Evolutionary conservation across 192 early-diverging fungal genomes (phyloP).

Genomic region (Coemansia sp.): DNA sequence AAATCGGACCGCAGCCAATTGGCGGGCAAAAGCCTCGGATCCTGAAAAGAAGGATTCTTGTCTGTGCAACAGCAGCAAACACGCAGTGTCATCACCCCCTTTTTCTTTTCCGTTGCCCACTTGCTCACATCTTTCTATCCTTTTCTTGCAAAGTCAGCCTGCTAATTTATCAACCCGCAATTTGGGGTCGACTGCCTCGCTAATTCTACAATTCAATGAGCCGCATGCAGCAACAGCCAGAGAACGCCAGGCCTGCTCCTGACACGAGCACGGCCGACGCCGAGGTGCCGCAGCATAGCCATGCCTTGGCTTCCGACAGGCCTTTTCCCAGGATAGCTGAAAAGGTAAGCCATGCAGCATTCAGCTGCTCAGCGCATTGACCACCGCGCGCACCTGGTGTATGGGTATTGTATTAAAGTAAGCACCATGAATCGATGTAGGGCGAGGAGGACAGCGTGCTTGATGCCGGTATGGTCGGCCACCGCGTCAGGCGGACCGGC

Average conservation of each 20-base stretch:
- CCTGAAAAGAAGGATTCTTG: no score
- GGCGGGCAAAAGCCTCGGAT: neutral
- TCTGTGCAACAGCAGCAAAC: no score
- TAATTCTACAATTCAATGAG: constrained; percentile 1
- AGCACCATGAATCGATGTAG: constrained; percentile 6
- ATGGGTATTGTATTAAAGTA: neutral
- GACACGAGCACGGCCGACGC: neutral
- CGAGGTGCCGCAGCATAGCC: neutral
- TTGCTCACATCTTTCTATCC: neutral
- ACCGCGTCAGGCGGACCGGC: constrained; percentile 12
- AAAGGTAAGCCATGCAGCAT: constrained; percentile 13
- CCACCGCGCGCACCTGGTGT: neutral
- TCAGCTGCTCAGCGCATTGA: neutral
- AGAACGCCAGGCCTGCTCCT: neutral
- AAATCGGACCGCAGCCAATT: neutral
- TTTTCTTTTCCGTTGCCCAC: neutral
- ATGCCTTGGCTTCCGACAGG: neutral
- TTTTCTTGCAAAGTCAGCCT: neutral
- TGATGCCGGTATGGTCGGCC: constrained; percentile 1
- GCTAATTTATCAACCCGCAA: neutral
- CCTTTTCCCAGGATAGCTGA: constrained; percentile 25
- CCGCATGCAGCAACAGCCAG: constrained; percentile 6
- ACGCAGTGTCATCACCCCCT: neutral
- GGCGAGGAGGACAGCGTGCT: constrained; percentile 13
- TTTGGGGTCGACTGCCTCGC: neutral